A percentile compares a stretch with the other conserved stretches of the same genome.
phyloP scores from a whole-genome alignment of 2,329 filamentous ascomycete genomes.

The Clarireedia hainanense region DNA sequence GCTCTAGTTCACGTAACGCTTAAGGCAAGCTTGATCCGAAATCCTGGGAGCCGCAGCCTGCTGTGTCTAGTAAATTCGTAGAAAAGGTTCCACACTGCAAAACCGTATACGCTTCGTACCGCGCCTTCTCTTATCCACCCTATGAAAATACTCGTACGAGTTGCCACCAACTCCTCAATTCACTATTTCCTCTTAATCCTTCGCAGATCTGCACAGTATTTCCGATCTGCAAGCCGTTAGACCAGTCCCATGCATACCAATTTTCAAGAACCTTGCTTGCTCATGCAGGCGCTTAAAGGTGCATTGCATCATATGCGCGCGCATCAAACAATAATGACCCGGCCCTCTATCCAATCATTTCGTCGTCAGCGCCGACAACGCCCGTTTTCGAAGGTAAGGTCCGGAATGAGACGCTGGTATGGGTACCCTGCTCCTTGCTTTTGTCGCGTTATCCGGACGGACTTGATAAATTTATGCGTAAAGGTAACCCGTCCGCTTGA shows the following conservation, averaged over 20 bases:
- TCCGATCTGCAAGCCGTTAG: neutral
- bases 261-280: neutral
- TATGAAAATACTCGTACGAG: neutral
- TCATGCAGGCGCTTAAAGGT: constrained; percentile 11
- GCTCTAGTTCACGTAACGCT: neutral
- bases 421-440: neutral
- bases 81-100: neutral
- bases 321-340: constrained; percentile 3
- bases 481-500: neutral
- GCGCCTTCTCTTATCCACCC: neutral
- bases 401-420: constrained; percentile 2
- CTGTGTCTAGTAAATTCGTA: constrained; percentile 5
- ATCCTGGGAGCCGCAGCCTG: constrained; percentile 7
- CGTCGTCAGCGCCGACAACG: neutral
- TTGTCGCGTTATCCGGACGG: constrained; percentile 5
- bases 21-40: constrained; percentile 10
- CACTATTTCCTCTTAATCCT: neutral
- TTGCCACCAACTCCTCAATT: neutral
- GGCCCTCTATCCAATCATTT: neutral
- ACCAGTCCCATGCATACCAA: neutral
- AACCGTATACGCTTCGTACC: constrained; percentile 3
- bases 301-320: constrained; percentile 11
- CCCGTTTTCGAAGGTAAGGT: neutral
- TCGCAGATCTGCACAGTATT: neutral
- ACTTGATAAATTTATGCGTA: neutral